Percentiles rank a stretch among this genome's conserved stretches.
Evolutionary conservation across 1,284 basidiomycete genomes (phyloP).

Genomic region (Ganoderma multipileum): DNA sequence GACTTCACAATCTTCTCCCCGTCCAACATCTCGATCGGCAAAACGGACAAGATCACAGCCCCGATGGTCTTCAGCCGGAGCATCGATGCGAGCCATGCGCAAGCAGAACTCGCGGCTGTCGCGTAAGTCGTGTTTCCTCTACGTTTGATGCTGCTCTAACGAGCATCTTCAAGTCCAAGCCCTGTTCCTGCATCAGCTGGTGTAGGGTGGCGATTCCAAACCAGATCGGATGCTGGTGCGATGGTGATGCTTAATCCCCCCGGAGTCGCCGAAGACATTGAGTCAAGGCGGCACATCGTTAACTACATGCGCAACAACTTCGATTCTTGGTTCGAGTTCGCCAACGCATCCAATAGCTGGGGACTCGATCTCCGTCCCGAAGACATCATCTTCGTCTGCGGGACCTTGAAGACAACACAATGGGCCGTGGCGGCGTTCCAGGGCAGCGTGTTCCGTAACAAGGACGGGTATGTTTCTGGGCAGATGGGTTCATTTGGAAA

Average conservation of each 20-base stretch:
- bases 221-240: conserved; percentile 13
- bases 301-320: conserved; percentile 25
- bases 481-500: conserved; percentile 7
- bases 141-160: background rate
- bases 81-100: conserved; percentile 1
- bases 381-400: conserved; percentile 29
- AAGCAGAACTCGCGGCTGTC: background rate
- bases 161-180: background rate
- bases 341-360: conserved; percentile 9
- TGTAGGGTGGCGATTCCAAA: conserved; percentile 5
- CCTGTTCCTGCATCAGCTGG: background rate
- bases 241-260: conserved; percentile 19
- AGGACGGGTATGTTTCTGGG: conserved; percentile 1
- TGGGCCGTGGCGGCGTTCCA: conserved; percentile 29
- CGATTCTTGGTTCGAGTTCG: conserved; percentile 32
- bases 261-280: background rate
- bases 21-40: background rate
- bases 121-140: background rate
- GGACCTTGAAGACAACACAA: conserved; percentile 24
- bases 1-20: conserved; percentile 1
- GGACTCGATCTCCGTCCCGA: conserved; percentile 14
- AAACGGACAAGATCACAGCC: conserved; percentile 11
- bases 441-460: background rate
- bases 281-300: conserved; percentile 17
- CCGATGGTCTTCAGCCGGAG: conserved; percentile 13